These are phyloP conservation scores for Paraphoma sp. DNA, from an alignment of 2,329 filamentous ascomycete genomes.

Conservation along the genomic window DNA sequence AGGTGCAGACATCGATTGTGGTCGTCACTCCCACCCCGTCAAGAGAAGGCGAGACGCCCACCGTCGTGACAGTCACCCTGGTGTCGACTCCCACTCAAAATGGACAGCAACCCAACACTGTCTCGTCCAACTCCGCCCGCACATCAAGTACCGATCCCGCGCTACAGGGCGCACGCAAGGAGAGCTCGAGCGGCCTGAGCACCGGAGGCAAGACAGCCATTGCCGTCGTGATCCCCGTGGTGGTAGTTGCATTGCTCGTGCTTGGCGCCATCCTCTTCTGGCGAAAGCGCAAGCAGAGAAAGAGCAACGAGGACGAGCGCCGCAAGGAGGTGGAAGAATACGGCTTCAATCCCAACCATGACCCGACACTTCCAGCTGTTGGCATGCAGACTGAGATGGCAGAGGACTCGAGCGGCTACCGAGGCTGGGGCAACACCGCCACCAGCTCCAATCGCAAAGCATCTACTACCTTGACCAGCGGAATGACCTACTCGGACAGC, in stretches of 20 bases:
- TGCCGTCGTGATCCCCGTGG: conserved; percentile 92
- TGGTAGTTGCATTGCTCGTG: conserved; percentile 81
- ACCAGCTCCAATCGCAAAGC: conserved; percentile 75
- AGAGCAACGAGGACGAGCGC: conserved; percentile 83
- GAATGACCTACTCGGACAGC: conserved; percentile 74
- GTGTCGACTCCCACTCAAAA: conserved; percentile 12
- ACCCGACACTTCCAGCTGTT: conserved; percentile 75
- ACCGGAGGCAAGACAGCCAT: conserved; percentile 81
- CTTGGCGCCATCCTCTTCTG: conserved; percentile 81
- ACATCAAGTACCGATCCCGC: conserved; percentile 16
- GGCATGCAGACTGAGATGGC: conserved; percentile 72
- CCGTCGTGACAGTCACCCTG: conserved; percentile 22
- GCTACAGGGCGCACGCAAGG: conserved; percentile 17
- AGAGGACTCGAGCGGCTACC: conserved; percentile 80
- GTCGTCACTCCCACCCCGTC: conserved; percentile 29
- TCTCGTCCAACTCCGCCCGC: conserved; percentile 7
- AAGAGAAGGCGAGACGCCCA: conserved; percentile 23
- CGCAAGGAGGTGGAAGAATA: conserved; percentile 98
- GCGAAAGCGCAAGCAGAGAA: conserved; percentile 85
- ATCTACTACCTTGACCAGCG: conserved; percentile 87
- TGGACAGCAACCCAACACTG: neutral
- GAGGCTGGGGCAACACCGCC: conserved; percentile 89
- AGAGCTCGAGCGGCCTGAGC: conserved; percentile 54
- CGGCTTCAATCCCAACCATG: conserved; percentile 95
- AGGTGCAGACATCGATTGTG: conserved; percentile 26